Evolutionary conservation across 177 flowering plant genomes (phyloP), one percentile per base, ranked within the genome.

Genomic region (Vitis hybrid): DNA sequence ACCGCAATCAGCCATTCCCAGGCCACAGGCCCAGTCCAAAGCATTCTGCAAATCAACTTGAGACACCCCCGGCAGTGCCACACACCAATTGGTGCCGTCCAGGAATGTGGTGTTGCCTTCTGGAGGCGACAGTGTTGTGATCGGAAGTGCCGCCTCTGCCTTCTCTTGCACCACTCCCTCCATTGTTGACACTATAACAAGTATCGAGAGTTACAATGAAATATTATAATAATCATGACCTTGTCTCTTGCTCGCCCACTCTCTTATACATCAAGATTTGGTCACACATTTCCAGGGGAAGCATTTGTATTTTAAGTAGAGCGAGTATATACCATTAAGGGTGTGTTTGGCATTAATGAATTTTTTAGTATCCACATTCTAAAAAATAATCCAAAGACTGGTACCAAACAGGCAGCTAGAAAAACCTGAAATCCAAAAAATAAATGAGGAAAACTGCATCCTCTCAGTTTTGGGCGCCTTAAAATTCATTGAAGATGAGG

Each of bases 51-150:
- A 72, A 70, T 93, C 99, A 14, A 10, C 54, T 59, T 86, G 91
- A 0, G 94, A 68, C 1, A 70, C 92, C 3, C 98, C 93, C 0
- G 92, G 68, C 56, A 53, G 70, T 2, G 98, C 99, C 60, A 95
- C 89, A 60, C 99, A 95, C 98, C 98, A 95, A 8, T 87, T 83
- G 2, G 93, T 87, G 61, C 95, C 97, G 3, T 72, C 91, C 0
- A 93, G 77, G 79, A 95, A 93, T 1, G 97, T 95, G 0, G 96
- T 91, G 87, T 95, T 95, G 15, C 99, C 99, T 81, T 95, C 97
- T 18, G 97, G 98, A 2, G 97, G 98, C 0, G 97, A 83, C 24
- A 74, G 14, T 5, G 85, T 77, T 10, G 88, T 57, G 2, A 82
- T 19, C 9, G 94, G 90, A 52, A 75, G 71, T 5, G 75, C 68